Base-by-base conservation (phyloP, 1,284 basidiomycete species). In the Cryptococcus sp. region DNA sequence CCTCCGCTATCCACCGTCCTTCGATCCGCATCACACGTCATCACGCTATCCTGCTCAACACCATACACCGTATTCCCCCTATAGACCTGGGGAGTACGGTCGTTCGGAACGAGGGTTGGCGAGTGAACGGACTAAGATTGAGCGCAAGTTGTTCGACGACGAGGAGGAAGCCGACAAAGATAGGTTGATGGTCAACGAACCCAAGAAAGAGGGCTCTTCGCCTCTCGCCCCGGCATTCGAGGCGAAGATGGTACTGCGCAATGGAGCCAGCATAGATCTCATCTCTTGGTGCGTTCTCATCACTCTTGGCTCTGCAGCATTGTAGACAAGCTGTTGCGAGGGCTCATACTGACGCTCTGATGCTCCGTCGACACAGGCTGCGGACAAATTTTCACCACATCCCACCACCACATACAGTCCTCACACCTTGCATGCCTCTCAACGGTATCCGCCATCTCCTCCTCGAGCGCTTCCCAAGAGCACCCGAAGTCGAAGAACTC, bases 381-480 rank as follows among this genome's bases (percentile, higher is more conserved):
- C 70, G 73, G 22, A 74, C 71, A 41, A 77, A 77, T 64, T 77
- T 77, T 56, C 72, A 75, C 53, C 72, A 77, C 57, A 65, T 71
- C 31, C 71, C 72, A 11, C 67, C 69, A 20, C 64, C 66, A 19
- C 72, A 73, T 54, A 70, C 65, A 22, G 58, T 66, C 17, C 56
- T 72, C 35, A 72, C 71, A 5, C 69, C 70, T 1, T 69, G 67
- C 35, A 74, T 74, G 69, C 72, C 72, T 8, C 64, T 75, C 15
- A 71, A 69, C 22, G 71, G 69, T 35, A 68, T 77, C 39, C 71
- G 73, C 15, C 66, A 68, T 17, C 62, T 77, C 15, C 60, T 77
- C 1, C 68, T 71, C 35, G 73, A 77, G 56, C 69, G 73, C 16
- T 75, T 77, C 64, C 73, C 72, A 1, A 65, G 75, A 8, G 70